phyloP scores from a whole-genome alignment of 1,139 yeast species.

The Eremothecium cymbalariae region DNA sequence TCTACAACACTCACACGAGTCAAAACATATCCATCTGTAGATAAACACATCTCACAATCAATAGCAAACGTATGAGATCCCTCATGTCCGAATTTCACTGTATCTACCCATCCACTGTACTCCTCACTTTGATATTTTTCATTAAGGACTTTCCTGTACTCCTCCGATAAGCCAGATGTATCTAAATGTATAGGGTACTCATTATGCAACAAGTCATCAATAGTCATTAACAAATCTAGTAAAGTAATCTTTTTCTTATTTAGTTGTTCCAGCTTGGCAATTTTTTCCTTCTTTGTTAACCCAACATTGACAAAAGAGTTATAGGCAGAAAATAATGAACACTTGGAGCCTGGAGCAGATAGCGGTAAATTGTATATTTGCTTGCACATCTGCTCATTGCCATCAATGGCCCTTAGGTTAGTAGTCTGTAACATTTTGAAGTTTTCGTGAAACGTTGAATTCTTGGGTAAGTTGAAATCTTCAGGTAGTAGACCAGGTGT shows the following conservation, averaged over 20 bases:
- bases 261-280: slow-evolving; percentile 33
- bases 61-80: slow-evolving; percentile 64
- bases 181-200: slow-evolving; percentile 55
- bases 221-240: slow-evolving; percentile 44
- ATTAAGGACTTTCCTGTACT: slow-evolving; percentile 10
- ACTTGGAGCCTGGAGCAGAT: slow-evolving; percentile 54
- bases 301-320: slow-evolving; percentile 50
- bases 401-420: slow-evolving; percentile 4
- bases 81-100: slow-evolving; percentile 43
- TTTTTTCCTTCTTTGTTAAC: slow-evolving; percentile 47
- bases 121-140: slow-evolving; percentile 10
- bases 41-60: slow-evolving; percentile 88
- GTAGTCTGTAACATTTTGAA: slow-evolving; percentile 13
- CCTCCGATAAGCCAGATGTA: slow-evolving; percentile 19
- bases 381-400: slow-evolving; percentile 34
- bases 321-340: slow-evolving; percentile 46
- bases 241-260: slow-evolving; percentile 40
- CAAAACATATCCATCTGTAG: slow-evolving; percentile 54
- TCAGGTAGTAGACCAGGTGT: slow-evolving; percentile 57
- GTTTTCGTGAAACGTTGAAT: slow-evolving; percentile 14
- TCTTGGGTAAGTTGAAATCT: slow-evolving; percentile 32
- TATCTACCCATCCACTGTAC: slow-evolving; percentile 48
- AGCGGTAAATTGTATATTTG: slow-evolving; percentile 22
- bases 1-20: slow-evolving; percentile 73
- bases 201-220: slow-evolving; percentile 40